Percentiles rank a stretch among this genome's conserved stretches.
These are phyloP conservation scores for Claviceps digitariae DNA, from an alignment of 2,329 filamentous ascomycete genomes.

Conservation along the genomic window DNA sequence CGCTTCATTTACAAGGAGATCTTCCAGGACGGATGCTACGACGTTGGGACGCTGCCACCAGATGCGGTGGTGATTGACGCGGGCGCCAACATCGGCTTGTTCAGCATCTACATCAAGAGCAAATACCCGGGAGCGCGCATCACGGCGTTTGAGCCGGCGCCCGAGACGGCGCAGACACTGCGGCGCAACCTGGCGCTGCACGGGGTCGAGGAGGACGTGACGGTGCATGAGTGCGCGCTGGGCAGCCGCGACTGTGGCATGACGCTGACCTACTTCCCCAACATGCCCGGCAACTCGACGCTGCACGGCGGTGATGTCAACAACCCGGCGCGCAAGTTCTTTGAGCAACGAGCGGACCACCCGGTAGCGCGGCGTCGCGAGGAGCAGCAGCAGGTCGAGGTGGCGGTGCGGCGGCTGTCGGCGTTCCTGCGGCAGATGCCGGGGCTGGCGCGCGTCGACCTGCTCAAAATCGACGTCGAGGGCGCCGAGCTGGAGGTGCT, in stretches of 20 bases:
- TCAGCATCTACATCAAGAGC: conserved; percentile 13
- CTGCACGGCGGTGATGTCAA: conserved; percentile 6
- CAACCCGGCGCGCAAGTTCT: conserved; percentile 2
- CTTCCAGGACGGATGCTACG: conserved; percentile 12
- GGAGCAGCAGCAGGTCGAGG: conserved; percentile 5
- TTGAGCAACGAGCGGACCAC: neutral
- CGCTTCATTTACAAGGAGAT: conserved; percentile 13
- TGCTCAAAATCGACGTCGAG: conserved; percentile 17
- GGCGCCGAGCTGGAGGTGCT: conserved; percentile 13
- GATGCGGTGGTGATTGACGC: conserved; percentile 11
- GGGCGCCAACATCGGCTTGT: conserved; percentile 16
- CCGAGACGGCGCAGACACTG: conserved; percentile 8
- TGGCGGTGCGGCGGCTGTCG: conserved; percentile 10
- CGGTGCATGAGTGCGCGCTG: conserved; percentile 7
- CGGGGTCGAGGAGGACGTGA: conserved; percentile 4
- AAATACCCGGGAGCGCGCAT: conserved; percentile 12
- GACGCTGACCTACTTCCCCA: conserved; percentile 10
- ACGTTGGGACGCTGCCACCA: conserved; percentile 5
- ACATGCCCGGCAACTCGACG: conserved; percentile 13
- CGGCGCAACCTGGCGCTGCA: conserved; percentile 11
- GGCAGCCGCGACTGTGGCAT: neutral
- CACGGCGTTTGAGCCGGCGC: conserved; percentile 15
- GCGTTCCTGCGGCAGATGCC: conserved; percentile 6
- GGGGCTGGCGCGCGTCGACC: conserved; percentile 10
- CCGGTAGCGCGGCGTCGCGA: conserved; percentile 3